Base-by-base conservation (phyloP, 1,284 basidiomycete species). In the Austroboletus rostrupii region DNA sequence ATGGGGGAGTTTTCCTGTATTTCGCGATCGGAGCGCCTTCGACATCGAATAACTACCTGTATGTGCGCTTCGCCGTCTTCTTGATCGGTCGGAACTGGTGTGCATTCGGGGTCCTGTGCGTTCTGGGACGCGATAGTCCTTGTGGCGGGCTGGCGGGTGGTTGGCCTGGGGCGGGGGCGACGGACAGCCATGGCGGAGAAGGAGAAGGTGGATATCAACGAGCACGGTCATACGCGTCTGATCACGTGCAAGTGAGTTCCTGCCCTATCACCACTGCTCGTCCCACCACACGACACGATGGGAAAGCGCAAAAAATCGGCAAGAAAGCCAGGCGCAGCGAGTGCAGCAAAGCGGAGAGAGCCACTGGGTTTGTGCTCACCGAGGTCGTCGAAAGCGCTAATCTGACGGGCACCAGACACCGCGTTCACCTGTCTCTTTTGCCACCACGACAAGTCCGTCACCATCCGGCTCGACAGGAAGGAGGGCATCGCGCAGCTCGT, bases 31-130 rank as follows among this genome's bases (percentile, higher is more conserved):
- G 91, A 93, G 40, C 81, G 79, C 53, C 79, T 81, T 64, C 93
- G 78, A 67, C 90, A 95, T 21, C 93, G 81, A 42, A 97, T 82
- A 12, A 93, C 90, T n/a, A 97, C 93, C 65, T 92, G 85, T 20
- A 97, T 97, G 61, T 94, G 90, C 2, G 78, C 79, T 61, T 85
- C 87, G 2, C 70, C 55, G 20, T 78, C 78, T 29, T 77, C 78
- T 8, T 71, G 64, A 38, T 55, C 47, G 48, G 26, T 28, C 26
- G 26, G 26, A 45, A 53, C 47, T 37, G 59, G 57, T 3, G 41
- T 40, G n/a, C 44, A 56, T 26, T 67, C 59, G 26, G 10, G 26
- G 26, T 3, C 10, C 26, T 28, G 26, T 28, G 2, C 26, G 9
- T 26, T 26, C 26, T 26, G 26, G 26, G 26, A 11, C 26, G 23